A percentile compares a stretch with the other conserved stretches of the same genome.
Evolutionary conservation across 805 yeast species (phyloP).

Genomic region (Pichia cephalocereana): DNA sequence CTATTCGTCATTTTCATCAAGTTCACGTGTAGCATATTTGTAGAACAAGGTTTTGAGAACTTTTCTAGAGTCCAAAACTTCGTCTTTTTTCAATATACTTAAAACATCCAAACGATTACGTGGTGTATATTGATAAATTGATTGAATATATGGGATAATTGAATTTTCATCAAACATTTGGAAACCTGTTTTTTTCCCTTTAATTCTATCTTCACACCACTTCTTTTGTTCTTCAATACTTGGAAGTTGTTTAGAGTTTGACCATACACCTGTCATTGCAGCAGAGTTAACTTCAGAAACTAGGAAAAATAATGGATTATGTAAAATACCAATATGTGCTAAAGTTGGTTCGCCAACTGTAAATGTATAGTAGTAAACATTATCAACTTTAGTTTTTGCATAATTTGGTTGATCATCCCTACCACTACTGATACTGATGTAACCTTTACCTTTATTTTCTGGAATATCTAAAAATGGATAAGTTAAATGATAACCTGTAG

Average conservation of each 20-base stretch:
- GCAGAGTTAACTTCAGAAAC: slow-evolving; percentile 42
- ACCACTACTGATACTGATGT: slow-evolving; percentile 26
- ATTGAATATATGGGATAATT: slow-evolving; percentile 8
- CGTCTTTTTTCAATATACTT: slow-evolving; percentile 1
- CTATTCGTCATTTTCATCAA: background rate
- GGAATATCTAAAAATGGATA: slow-evolving; percentile 30
- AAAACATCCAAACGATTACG: slow-evolving; percentile 6
- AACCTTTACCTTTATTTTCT: slow-evolving; percentile 12
- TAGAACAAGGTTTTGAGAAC: slow-evolving; percentile 8
- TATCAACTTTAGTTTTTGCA: slow-evolving; percentile 11
- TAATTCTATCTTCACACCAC: slow-evolving; percentile 12
- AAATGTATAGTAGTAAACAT: slow-evolving; percentile 28
- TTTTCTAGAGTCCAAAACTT: slow-evolving; percentile 3
- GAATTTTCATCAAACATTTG: slow-evolving; percentile 10
- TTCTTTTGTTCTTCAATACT: slow-evolving; percentile 15
- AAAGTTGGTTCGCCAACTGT: slow-evolving; percentile 33
- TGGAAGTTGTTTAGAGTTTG: slow-evolving; percentile 31
- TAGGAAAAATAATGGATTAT: slow-evolving; percentile 37
- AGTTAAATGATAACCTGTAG: slow-evolving; percentile 42
- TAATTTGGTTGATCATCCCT: slow-evolving; percentile 14
- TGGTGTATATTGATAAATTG: slow-evolving; percentile 8
- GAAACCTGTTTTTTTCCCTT: slow-evolving; percentile 10
- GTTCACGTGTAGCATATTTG: slow-evolving; percentile 7
- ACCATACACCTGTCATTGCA: slow-evolving; percentile 49
- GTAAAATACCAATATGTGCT: slow-evolving; percentile 31